Evolutionary conservation across 2,329 filamentous ascomycete species (phyloP).

Genomic region (Talaromyces sp.): DNA sequence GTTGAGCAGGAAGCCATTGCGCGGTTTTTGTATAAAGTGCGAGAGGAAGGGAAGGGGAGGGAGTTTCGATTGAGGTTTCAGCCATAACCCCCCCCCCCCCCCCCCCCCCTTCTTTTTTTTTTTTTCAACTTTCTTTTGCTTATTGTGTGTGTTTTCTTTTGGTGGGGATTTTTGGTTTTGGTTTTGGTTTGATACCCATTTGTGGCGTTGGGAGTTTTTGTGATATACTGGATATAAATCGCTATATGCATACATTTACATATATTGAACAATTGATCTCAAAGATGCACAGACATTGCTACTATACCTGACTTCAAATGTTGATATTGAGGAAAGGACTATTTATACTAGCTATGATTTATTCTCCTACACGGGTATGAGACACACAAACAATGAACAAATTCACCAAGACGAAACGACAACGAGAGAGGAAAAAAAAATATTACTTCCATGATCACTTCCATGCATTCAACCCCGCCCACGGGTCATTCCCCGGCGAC

Average conservation of each 20-base stretch:
- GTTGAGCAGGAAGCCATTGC: slow-evolving; percentile 44
- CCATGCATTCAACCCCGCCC: slow-evolving; percentile 66
- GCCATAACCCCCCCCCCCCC: too few relatives aligned
- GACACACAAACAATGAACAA: background rate
- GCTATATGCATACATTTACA: background rate
- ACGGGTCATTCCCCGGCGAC: slow-evolving; percentile 50
- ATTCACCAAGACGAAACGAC: background rate
- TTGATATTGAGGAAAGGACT: too few relatives aligned
- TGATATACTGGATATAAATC: background rate
- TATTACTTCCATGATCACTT: slow-evolving; percentile 60
- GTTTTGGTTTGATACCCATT: background rate
- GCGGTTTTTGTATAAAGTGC: slow-evolving; percentile 44
- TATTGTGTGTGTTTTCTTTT: background rate
- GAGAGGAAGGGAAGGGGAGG: slow-evolving; percentile 37
- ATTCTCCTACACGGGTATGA: background rate
- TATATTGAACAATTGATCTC: background rate
- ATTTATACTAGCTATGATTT: background rate
- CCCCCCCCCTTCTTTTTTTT: too few relatives aligned
- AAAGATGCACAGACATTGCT: background rate
- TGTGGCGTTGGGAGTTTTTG: background rate
- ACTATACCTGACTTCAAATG: background rate
- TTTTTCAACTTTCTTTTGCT: background rate
- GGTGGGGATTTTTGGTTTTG: background rate
- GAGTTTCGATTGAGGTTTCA: slow-evolving; percentile 39
- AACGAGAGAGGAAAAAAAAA: background rate